Evolutionary conservation across 768 basidiomycete species (phyloP).

Genomic region (Hypholoma sublateritium): DNA sequence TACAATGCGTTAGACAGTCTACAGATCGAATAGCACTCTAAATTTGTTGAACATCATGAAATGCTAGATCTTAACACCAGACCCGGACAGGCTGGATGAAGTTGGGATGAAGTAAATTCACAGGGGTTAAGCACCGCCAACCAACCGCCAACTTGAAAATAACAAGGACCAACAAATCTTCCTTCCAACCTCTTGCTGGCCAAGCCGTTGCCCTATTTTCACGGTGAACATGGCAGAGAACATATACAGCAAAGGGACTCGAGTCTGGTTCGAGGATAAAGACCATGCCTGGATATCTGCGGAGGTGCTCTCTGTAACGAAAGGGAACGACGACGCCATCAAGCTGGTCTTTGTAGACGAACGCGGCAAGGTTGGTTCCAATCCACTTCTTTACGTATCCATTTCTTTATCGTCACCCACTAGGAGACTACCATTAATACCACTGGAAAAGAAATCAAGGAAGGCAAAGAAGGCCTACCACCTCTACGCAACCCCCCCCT

Average conservation of each 20-base stretch:
- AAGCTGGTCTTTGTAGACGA: constrained; percentile 87
- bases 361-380: constrained; percentile 74
- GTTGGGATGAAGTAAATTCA: neutral
- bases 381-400: constrained; percentile 8
- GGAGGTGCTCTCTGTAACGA: constrained; percentile 69
- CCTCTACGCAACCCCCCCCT: constrained; percentile 96
- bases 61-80: no score
- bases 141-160: constrained; percentile 16
- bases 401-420: constrained; percentile 5
- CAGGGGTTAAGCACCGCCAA: constrained; percentile 7
- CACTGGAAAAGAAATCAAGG: constrained; percentile 76
- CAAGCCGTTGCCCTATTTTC: constrained; percentile 24
- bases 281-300: constrained; percentile 94
- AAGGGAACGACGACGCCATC: constrained; percentile 70
- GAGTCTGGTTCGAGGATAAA: constrained; percentile 93
- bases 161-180: constrained; percentile 25
- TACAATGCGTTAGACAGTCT: no score
- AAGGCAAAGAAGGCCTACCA: constrained; percentile 78
- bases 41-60: no score
- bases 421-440: constrained; percentile 83
- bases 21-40: no score
- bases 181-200: constrained; percentile 28
- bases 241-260: constrained; percentile 87
- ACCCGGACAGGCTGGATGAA: neutral
- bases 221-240: constrained; percentile 74